Conservation (phyloP, 202 grass and related monocot genomes). For the Panicum virgatum region DNA sequence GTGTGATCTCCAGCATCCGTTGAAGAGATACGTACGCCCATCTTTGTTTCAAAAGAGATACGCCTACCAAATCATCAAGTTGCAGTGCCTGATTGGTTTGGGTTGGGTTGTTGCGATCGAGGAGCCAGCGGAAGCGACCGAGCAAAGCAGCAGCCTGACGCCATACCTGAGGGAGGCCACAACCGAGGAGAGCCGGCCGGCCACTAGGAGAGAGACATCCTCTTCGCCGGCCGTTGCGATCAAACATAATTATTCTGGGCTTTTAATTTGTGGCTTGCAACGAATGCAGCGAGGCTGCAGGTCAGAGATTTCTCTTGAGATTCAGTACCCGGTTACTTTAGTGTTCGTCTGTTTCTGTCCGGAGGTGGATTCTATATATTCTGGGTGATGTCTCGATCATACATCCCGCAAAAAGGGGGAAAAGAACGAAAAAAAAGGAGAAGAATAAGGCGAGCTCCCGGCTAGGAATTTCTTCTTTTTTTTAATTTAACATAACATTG, state of each 20-base stretch:
- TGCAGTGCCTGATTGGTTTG: neutral
- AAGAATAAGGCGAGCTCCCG: too few relatives aligned
- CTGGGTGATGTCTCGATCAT: too few relatives aligned
- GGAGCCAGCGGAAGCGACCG: neutral
- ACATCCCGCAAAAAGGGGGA: too few relatives aligned
- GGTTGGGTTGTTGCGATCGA: neutral
- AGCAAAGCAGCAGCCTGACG: neutral
- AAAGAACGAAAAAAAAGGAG: too few relatives aligned
- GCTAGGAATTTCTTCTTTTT: too few relatives aligned
- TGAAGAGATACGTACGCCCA: neutral
- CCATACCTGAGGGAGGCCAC: constrained; percentile 1
- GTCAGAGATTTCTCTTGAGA: neutral
- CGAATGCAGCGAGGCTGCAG: neutral
- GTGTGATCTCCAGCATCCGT: neutral
- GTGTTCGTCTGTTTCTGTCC: too few relatives aligned
- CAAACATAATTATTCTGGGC: neutral
- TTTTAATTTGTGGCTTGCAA: neutral
- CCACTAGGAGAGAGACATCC: neutral
- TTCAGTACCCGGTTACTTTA: neutral
- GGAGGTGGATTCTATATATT: too few relatives aligned
- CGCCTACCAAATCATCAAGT: constrained; percentile 13
- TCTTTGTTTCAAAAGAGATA: too few relatives aligned
- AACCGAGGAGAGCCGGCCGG: neutral
- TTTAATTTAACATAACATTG: too few relatives aligned
- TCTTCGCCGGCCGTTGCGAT: neutral